phyloP scores from a whole-genome alignment of 768 basidiomycete species.

The Chalciporus chontae region DNA sequence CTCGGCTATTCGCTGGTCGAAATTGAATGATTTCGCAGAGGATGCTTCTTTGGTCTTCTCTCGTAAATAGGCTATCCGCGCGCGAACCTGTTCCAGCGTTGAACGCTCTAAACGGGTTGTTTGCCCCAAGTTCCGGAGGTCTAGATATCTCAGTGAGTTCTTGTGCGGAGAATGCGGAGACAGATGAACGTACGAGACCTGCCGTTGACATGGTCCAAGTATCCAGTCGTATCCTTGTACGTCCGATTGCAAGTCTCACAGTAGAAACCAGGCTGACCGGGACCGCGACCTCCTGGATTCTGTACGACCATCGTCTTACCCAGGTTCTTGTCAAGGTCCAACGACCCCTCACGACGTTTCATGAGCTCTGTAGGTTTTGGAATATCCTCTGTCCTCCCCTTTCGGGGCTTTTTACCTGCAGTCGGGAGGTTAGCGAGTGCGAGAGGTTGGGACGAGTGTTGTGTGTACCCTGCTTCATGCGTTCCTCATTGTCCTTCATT shows the following conservation, averaged over 20 bases:
- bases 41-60: slow-evolving; percentile 84
- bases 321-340: slow-evolving; percentile 94
- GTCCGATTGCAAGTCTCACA: slow-evolving; percentile 90
- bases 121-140: slow-evolving; percentile 92
- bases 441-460: background rate
- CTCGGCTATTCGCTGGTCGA: slow-evolving; percentile 83
- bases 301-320: slow-evolving; percentile 94
- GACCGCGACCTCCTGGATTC: slow-evolving; percentile 73
- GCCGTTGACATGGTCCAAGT: slow-evolving; percentile 94
- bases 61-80: slow-evolving; percentile 81
- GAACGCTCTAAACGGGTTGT: slow-evolving; percentile 89
- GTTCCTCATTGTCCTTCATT: slow-evolving; percentile 83
- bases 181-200: slow-evolving; percentile 69
- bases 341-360: slow-evolving; percentile 77
- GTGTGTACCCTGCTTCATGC: slow-evolving; percentile 73
- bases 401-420: slow-evolving; percentile 79
- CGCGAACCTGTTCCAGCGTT: slow-evolving; percentile 88
- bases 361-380: slow-evolving; percentile 94
- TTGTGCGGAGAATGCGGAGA: background rate
- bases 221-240: slow-evolving; percentile 91
- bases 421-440: background rate
- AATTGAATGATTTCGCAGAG: slow-evolving; percentile 88
- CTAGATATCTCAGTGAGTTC: slow-evolving; percentile 40
- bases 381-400: slow-evolving; percentile 62
- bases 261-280: slow-evolving; percentile 91